Percentiles rank a stretch among this genome's conserved stretches.
phyloP scores from a whole-genome alignment of 352 stramenopile genomes.

The Phytophthora citrophthora region DNA sequence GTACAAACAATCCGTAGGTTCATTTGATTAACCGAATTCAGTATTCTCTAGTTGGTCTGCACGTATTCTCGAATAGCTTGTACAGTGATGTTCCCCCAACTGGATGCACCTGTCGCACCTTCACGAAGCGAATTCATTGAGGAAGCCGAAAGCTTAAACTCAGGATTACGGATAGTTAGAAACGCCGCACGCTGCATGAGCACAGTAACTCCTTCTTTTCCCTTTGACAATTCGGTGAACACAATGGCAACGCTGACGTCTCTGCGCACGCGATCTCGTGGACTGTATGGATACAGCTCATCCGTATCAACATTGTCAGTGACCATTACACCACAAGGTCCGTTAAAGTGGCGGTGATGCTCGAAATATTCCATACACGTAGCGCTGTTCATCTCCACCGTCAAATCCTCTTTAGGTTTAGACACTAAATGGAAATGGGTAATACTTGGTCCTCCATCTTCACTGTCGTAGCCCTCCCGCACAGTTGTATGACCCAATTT shows the following conservation, averaged over 20 bases:
- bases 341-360: background rate
- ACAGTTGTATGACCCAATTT: slow-evolving; percentile 47
- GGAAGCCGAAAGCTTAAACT: no score
- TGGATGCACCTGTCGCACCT: no score
- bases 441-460: slow-evolving; percentile 22
- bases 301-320: slow-evolving; percentile 47
- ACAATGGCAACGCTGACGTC: slow-evolving; percentile 36
- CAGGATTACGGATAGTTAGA: no score
- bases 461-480: slow-evolving; percentile 44
- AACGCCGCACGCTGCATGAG: no score
- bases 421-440: slow-evolving; percentile 46
- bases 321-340: slow-evolving; percentile 26
- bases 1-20: background rate
- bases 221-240: slow-evolving; percentile 1
- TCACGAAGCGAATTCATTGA: no score
- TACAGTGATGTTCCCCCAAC: no score
- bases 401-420: slow-evolving; percentile 6
- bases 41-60: no score
- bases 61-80: no score
- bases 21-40: background rate
- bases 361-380: slow-evolving; percentile 28
- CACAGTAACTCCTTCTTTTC: no score
- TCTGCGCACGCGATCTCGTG: slow-evolving; percentile 32
- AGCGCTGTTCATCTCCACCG: slow-evolving; percentile 4
- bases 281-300: slow-evolving; percentile 45